phyloP scores from a whole-genome alignment of 805 yeast species.

The Clavispora fructus region DNA sequence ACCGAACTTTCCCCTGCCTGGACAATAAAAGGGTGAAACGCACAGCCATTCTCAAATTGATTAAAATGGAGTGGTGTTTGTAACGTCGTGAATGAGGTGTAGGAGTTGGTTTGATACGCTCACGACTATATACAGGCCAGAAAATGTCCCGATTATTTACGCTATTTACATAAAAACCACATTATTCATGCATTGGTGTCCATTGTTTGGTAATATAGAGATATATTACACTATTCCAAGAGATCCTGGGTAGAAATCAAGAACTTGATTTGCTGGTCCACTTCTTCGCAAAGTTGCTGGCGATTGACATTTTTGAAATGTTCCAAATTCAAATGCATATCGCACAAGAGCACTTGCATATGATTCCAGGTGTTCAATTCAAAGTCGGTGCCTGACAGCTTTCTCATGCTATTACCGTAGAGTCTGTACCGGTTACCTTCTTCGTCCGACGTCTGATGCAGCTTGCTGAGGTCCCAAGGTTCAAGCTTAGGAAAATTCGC shows the following conservation, averaged over 20 bases:
- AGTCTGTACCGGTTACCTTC: slow-evolving; percentile 48
- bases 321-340: slow-evolving; percentile 39
- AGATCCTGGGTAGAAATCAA: slow-evolving; percentile 33
- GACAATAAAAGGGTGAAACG: slow-evolving; percentile 78
- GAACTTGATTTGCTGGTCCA: slow-evolving; percentile 41
- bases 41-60: slow-evolving; percentile 52
- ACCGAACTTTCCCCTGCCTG: slow-evolving; percentile 90
- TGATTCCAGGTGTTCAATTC: slow-evolving; percentile 56
- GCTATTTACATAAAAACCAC: background rate
- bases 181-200: background rate
- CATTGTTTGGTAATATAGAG: too few relatives aligned
- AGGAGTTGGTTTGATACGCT: background rate
- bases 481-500: slow-evolving; percentile 65
- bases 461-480: slow-evolving; percentile 49
- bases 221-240: slow-evolving; percentile 23
- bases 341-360: slow-evolving; percentile 53
- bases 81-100: background rate
- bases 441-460: slow-evolving; percentile 35
- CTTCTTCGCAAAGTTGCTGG: slow-evolving; percentile 44
- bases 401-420: slow-evolving; percentile 53
- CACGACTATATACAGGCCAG: background rate
- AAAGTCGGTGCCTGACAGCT: slow-evolving; percentile 50
- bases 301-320: slow-evolving; percentile 39
- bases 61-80: background rate
- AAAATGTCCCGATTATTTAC: background rate